These are phyloP conservation scores for Porcisia deanei DNA, from an alignment of 208 protist species.

Conservation along the genomic window DNA sequence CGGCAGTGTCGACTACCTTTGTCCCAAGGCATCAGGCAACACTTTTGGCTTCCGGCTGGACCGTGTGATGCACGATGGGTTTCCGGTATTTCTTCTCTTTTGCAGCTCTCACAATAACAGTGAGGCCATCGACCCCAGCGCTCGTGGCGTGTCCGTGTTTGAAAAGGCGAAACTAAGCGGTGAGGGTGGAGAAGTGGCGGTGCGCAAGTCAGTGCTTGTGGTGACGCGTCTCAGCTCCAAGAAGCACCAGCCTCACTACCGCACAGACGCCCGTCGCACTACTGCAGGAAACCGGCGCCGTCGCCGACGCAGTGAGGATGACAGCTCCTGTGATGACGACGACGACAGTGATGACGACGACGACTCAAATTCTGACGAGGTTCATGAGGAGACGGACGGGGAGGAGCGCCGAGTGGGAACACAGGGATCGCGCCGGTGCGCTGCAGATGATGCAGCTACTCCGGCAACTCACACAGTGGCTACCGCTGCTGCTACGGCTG, in stretches of 20 bases:
- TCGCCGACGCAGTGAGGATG: conserved; percentile 4
- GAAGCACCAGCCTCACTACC: conserved; percentile 21
- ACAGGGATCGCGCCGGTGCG: conserved; percentile 4
- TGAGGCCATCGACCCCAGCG: conserved; percentile 28
- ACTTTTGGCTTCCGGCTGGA: conserved; percentile 72
- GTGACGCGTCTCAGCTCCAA: conserved; percentile 40
- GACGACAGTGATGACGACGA: neutral
- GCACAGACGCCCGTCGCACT: conserved; percentile 2
- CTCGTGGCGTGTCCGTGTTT: conserved; percentile 44
- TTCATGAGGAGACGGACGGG: neutral
- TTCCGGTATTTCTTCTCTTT: conserved; percentile 80
- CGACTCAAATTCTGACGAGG: neutral
- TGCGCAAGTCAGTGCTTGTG: conserved; percentile 33
- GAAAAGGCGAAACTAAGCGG: conserved; percentile 53
- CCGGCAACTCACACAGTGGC: neutral
- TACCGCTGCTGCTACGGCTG: neutral
- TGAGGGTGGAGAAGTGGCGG: conserved; percentile 29
- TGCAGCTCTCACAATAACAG: conserved; percentile 33
- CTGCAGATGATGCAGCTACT: neutral
- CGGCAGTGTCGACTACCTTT: conserved; percentile 67
- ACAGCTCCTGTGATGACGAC: conserved; percentile 18
- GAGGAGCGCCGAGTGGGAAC: conserved; percentile 12
- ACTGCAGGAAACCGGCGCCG: neutral
- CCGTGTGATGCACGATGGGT: conserved; percentile 56
- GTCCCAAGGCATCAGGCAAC: conserved; percentile 44